phyloP scores from a whole-genome alignment of 495 filamentous ascomycete species.

The Rostrohypoxylon terebratum region DNA sequence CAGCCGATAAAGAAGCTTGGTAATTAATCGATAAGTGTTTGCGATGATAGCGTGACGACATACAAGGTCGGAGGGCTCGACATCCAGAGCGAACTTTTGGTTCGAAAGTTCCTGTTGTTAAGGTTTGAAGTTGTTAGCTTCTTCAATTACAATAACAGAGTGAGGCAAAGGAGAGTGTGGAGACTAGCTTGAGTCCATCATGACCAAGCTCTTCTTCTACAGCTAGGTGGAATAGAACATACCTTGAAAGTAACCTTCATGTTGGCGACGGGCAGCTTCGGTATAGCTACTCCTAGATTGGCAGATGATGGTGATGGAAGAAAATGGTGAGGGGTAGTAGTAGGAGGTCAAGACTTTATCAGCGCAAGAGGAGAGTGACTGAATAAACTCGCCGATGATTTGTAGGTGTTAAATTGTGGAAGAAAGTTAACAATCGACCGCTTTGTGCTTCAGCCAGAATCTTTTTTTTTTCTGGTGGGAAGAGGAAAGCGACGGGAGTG shows the following conservation, averaged over 20 bases:
- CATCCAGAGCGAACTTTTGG: slow-evolving; percentile 95
- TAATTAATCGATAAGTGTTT: slow-evolving; percentile 23
- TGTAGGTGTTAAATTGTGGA: background rate
- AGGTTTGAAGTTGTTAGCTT: slow-evolving; percentile 49
- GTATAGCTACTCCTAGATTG: slow-evolving; percentile 40
- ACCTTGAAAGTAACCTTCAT: slow-evolving; percentile 68
- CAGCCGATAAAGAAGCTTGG: slow-evolving; percentile 8
- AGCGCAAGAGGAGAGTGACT: background rate
- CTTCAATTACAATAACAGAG: slow-evolving; percentile 1
- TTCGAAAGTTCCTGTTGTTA: slow-evolving; percentile 88
- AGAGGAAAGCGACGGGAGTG: slow-evolving; percentile 39
- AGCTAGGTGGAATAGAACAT: slow-evolving; percentile 37
- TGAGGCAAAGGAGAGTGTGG: background rate
- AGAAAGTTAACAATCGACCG: background rate
- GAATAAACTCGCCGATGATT: background rate
- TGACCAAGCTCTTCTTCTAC: slow-evolving; percentile 7
- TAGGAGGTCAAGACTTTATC: slow-evolving; percentile 4
- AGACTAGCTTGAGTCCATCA: slow-evolving; percentile 6
- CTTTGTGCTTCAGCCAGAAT: slow-evolving; percentile 20
- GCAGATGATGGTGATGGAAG: slow-evolving; percentile 11
- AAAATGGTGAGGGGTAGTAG: slow-evolving; percentile 19
- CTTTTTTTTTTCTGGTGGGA: slow-evolving; percentile 18
- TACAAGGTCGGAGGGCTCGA: slow-evolving; percentile 93
- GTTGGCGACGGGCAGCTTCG: slow-evolving; percentile 54
- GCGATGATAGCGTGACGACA: slow-evolving; percentile 53